Base-by-base conservation (phyloP, 2,329 filamentous ascomycete species). In the Plenodomus lindquistii region DNA sequence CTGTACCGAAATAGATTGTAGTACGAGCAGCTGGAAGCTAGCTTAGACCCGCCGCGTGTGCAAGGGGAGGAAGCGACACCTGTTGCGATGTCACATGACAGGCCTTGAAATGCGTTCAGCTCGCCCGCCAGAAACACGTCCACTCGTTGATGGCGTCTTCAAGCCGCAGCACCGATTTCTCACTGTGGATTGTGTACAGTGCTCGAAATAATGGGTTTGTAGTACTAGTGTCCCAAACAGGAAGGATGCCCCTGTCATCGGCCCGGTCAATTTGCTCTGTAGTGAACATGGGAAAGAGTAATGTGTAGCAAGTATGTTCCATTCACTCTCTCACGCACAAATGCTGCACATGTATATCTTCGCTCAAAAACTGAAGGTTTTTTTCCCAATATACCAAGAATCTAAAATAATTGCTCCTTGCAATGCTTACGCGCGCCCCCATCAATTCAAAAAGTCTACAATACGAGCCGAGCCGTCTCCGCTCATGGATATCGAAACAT, bases 361-460 rank as follows among this genome's bases (percentile, higher is more conserved):
- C 27, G 10, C 27, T 37, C 15, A 37, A 11, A 13, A 37, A 18
- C 18, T 17, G 35, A 8, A 16, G 10, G n/a, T 18, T 37, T 20
- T 37, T 18, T 37, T 20, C 18, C 54, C 54, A 59, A 55, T 55
- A 51, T 15, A 31, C 27, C 27, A 31, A 31, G 15, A 31, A 13
- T 31, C 4, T 4, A 11, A 15, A 31, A 13, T 53, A 52, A 13
- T 31, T 35, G 41, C 44, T 27, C 52, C 31, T 47, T 59, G 40
- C 54, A 57, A 57, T 61, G 60, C 57, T 63, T 60, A 48, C 60
- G 45, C 63, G 45, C 69, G 45, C 63, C 46, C 69, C 65, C 65
- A 67, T 60, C 50, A 54, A 49, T 49, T 48, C 58, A 55, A 57
- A 63, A 54, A 43, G 49, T 46, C 50, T 34, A 55, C 58, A 56